Conservation (phyloP, 1,284 basidiomycete genomes). For the Ceratobasidium sp. region DNA sequence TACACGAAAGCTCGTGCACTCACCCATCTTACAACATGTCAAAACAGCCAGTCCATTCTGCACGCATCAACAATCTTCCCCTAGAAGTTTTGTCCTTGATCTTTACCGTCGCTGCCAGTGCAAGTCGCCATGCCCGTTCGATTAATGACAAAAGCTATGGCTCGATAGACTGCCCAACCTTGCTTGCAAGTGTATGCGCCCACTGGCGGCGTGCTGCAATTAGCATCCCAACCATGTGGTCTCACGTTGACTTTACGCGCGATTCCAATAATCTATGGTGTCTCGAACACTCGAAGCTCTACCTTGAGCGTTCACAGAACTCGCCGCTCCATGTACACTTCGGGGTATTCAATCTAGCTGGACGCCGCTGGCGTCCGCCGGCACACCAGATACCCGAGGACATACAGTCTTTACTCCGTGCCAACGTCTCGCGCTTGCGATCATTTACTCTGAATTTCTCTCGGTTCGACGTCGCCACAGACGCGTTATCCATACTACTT, state of each 20-base stretch:
- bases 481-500: background rate
- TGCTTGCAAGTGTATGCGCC: slow-evolving; percentile 3
- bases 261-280: background rate
- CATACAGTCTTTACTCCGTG: background rate
- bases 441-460: background rate
- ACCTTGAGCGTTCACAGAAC: background rate
- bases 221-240: background rate
- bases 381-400: too few relatives aligned
- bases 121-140: background rate
- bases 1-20: too few relatives aligned
- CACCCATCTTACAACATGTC: too few relatives aligned
- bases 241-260: slow-evolving; percentile 5
- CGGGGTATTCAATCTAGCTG: background rate
- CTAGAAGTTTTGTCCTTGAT: slow-evolving; percentile 1
- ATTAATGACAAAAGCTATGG: background rate
- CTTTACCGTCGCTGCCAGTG: background rate
- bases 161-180: background rate
- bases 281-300: background rate
- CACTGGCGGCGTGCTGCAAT: background rate
- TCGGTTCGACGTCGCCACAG: background rate
- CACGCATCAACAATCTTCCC: background rate
- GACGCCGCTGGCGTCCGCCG: too few relatives aligned
- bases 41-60: background rate
- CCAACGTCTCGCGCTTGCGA: background rate
- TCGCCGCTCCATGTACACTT: background rate